Base-by-base conservation (phyloP, 345 rosid species). In the Physaria fendleri region DNA sequence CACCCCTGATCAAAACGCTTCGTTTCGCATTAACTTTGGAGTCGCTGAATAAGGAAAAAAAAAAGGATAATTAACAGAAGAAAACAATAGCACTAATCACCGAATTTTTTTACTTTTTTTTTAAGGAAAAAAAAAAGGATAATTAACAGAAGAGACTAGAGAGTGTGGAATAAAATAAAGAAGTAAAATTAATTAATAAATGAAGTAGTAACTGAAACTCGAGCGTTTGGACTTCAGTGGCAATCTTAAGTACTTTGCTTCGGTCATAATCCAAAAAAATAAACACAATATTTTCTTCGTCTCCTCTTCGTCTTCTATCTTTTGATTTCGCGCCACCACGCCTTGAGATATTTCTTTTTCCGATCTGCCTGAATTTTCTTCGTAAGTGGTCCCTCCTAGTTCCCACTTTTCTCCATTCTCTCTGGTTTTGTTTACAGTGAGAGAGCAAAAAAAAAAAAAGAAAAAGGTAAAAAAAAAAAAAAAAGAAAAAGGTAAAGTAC, bases 351-450 rank as follows among this genome's bases (percentile, higher is more conserved):
- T 32, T 25, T 24, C 56, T 39, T 66, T 48, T 64, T 47, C 64
- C 51, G 71, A 67, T 67, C 60, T 18, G 47, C 54, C 47, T 67
- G 59, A 58, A 4, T 29, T 49, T 48, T 42, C 35, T 50, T 2
- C 37, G 60, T 59, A 59, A 67, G 65, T 67, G 72, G 72, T 49
- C 59, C 71, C 56, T 65, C 71, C 56, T 65, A 24, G 0, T 21
- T 10, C 5, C 8, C 25, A 27, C 71, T 57, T 39, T 29, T n/a
- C n/a, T 6, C 12, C 52, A 32, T 63, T 63, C 22, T 16, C 50
- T 49, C 38, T 50, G 10, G 7, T 41, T 67, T 67, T 5, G 28
- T 50, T 37, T n/a, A 2, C 28, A 29, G 21, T 39, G 53, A 32
- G 59, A 57, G 29, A n/a, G n/a, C n/a, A n/a, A n/a, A n/a, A n/a